Evolutionary conservation across 2,329 filamentous ascomycete species (phyloP).

Genomic region (Diaporthe sp.): DNA sequence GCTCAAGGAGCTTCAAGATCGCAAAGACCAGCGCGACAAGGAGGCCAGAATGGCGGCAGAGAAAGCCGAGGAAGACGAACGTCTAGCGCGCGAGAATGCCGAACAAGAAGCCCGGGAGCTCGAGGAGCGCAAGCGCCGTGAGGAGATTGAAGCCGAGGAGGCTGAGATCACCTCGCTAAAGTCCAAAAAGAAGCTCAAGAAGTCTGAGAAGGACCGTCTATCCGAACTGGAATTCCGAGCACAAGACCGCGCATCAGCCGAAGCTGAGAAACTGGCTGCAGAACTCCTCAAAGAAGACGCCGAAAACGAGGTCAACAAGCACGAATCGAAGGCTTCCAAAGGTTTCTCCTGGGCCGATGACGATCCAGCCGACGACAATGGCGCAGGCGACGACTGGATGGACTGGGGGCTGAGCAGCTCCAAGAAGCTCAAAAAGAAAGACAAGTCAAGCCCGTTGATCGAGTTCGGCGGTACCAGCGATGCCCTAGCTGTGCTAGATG

Average conservation of each 20-base stretch:
- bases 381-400: conserved; percentile 32
- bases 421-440: conserved; percentile 54
- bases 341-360: conserved; percentile 33
- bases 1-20: conserved; percentile 32
- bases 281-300: conserved; percentile 42
- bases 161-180: conserved; percentile 29
- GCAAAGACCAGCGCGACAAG: conserved; percentile 30
- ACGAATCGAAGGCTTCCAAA: not conserved
- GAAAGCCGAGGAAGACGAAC: conserved; percentile 24
- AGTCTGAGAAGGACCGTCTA: conserved; percentile 29
- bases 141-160: conserved; percentile 32
- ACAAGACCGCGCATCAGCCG: conserved; percentile 27
- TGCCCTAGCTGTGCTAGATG: conserved; percentile 8
- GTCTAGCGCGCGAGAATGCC: conserved; percentile 16
- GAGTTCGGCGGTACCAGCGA: conserved; percentile 36
- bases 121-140: conserved; percentile 28
- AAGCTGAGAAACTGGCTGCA: conserved; percentile 26
- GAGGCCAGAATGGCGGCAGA: conserved; percentile 26
- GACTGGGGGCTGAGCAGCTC: conserved; percentile 40
- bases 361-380: conserved; percentile 21
- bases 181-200: conserved; percentile 31
- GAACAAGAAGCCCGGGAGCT: conserved; percentile 30
- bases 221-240: conserved; percentile 31
- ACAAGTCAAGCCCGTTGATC: conserved; percentile 33
- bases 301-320: conserved; percentile 30